phyloP scores from a whole-genome alignment of 2,329 filamentous ascomycete species.

The Talaromyces sp. region DNA sequence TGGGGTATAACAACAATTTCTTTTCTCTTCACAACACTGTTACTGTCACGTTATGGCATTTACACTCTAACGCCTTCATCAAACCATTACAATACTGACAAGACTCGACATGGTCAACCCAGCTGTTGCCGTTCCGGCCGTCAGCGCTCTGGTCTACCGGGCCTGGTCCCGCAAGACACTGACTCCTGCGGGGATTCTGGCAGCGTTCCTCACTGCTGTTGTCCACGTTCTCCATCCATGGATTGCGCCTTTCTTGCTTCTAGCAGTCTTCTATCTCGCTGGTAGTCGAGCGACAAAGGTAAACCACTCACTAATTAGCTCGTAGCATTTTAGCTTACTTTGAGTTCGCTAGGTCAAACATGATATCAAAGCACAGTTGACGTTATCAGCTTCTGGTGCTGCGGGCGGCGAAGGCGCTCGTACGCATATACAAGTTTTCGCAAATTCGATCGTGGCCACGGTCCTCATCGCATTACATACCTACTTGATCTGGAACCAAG shows the following conservation, averaged over 20 bases:
- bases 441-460: slow-evolving; percentile 79
- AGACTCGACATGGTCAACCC: slow-evolving; percentile 38
- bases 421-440: slow-evolving; percentile 83
- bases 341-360: slow-evolving; percentile 67
- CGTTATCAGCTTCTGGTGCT: slow-evolving; percentile 69
- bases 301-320: not conserved
- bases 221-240: slow-evolving; percentile 90
- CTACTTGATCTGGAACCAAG: slow-evolving; percentile 36
- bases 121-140: slow-evolving; percentile 45
- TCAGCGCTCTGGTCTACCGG: slow-evolving; percentile 60
- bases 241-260: slow-evolving; percentile 81
- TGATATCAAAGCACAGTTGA: slow-evolving; percentile 76
- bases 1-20: not conserved
- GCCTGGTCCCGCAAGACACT: slow-evolving; percentile 72
- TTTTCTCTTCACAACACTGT: not conserved
- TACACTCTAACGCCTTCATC: not conserved
- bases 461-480: slow-evolving; percentile 56
- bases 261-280: slow-evolving; percentile 80
- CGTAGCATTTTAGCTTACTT: not conserved
- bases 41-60: not conserved
- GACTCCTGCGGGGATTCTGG: slow-evolving; percentile 70
- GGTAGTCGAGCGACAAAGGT: slow-evolving; percentile 83
- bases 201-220: slow-evolving; percentile 68
- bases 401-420: slow-evolving; percentile 75
- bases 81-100: not conserved